Base-by-base conservation (phyloP, 129 eudicot genomes). In the Helichrysum umbraculigerum region DNA sequence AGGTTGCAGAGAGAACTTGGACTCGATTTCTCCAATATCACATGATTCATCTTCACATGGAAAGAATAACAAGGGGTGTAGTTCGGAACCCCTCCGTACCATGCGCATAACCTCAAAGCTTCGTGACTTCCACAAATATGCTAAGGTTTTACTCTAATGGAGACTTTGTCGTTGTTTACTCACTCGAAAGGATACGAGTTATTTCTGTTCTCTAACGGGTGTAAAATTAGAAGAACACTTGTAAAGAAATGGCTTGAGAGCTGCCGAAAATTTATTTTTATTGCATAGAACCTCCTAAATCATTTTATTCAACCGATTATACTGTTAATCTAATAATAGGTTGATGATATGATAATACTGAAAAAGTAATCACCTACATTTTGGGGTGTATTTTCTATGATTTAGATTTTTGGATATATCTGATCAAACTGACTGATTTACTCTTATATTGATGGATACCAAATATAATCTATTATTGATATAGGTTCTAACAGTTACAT, bases 101-200 rank as follows among this genome's bases (percentile, higher is more conserved):
- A 80, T 86, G 83, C 81, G 90, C 32, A 74, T 95, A 85, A 91
- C 96, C 73, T 76, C 96, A 68, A 95, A 87, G 87, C 87, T 95
- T 51, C 99, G 99, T 14, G 99, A 95, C 84, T 91, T 91, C 72
- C 92, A 91, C 78, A 91, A 86, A 76, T 86, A 74, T 83, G 99
- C 99, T 1, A 95, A 95, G 99, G 97, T 56, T 56, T 56, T n/a
- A 44, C 4, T 44, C 51, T 44, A 44, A 11, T 44, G 51, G 51
- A 44, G 4, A 11, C 51, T 44, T 42, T 42, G 51, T 44, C 9
- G 7, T 37, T 37, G 44, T 37, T 37, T 37, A 7, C 44, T 5
- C 44, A 37, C 44, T 10, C 8, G 44, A 7, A 37, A 37, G 7
- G 11, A 44, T 11, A 12, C 14, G 51, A 44, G 51, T 44, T 44